phyloP scores from a whole-genome alignment of 148 eudicot genomes.

The Fagopyrum esculentum region DNA sequence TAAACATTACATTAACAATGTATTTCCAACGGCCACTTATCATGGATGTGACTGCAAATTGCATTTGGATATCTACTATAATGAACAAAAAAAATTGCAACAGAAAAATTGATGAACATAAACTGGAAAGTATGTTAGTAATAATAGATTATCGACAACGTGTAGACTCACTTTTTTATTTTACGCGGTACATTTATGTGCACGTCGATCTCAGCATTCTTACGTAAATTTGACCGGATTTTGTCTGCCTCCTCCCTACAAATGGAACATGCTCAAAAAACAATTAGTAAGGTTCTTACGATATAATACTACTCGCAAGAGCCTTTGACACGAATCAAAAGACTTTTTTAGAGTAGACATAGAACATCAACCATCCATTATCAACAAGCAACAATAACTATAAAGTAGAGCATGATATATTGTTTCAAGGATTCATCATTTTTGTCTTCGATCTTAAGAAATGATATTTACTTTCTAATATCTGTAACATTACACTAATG shows the following conservation, averaged over 20 bases:
- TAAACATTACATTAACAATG: not conserved
- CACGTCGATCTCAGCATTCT: constrained; percentile 16
- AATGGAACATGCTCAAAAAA: not conserved
- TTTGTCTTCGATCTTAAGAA: not conserved
- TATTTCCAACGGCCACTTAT: not conserved
- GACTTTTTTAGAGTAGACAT: not conserved
- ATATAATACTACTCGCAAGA: not conserved
- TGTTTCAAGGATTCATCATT: not conserved
- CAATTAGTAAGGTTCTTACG: not conserved
- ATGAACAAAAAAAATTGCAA: not conserved
- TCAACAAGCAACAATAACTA: not conserved
- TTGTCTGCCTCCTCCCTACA: constrained; percentile 72
- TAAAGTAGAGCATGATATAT: not conserved
- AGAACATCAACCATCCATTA: not conserved
- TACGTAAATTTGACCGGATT: constrained; percentile 27
- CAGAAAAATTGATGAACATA: not conserved
- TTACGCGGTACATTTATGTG: constrained; percentile 34
- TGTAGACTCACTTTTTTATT: constrained; percentile 43
- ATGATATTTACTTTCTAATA: not conserved
- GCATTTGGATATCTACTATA: not conserved
- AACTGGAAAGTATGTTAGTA: not conserved
- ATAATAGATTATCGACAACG: not conserved
- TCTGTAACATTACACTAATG: not conserved
- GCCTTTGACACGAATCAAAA: not conserved
- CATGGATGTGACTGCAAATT: not conserved